Conservation (phyloP, 1,284 basidiomycete genomes). For the Ustilago trichophora region DNA sequence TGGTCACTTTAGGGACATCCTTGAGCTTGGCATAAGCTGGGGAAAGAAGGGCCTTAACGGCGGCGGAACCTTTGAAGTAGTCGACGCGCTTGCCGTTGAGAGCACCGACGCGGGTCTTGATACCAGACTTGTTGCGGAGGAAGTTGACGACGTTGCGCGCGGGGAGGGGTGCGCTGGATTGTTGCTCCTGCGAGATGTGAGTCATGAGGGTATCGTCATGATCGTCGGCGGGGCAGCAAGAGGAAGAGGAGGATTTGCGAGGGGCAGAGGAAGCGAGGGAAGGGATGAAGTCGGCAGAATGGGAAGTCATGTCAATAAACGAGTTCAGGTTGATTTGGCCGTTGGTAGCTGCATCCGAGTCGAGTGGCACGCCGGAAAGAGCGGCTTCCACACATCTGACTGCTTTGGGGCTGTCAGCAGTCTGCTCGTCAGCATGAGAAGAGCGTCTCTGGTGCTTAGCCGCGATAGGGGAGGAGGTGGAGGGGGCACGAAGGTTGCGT, state of each 20-base stretch:
- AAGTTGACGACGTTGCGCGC: slow-evolving; percentile 60
- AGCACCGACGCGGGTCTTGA: slow-evolving; percentile 88
- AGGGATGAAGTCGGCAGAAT: slow-evolving; percentile 17
- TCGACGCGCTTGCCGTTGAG: slow-evolving; percentile 94
- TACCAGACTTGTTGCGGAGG: slow-evolving; percentile 72
- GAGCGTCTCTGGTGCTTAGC: neutral
- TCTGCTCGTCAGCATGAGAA: neutral
- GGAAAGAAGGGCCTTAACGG: slow-evolving; percentile 87
- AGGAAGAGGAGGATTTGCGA: neutral
- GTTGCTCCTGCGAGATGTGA: slow-evolving; percentile 55
- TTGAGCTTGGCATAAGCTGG: slow-evolving; percentile 89
- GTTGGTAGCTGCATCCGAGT: slow-evolving; percentile 3
- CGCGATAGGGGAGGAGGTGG: neutral
- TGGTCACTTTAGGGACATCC: slow-evolving; percentile 72
- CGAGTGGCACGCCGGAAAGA: slow-evolving; percentile 1
- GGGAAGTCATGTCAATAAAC: slow-evolving; percentile 33
- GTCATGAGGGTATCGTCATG: neutral
- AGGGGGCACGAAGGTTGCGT: slow-evolving; percentile 24
- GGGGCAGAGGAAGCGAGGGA: neutral
- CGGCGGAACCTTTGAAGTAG: slow-evolving; percentile 83
- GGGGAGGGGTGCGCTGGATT: slow-evolving; percentile 55
- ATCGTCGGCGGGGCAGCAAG: slow-evolving; percentile 62
- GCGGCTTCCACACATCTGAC: neutral
- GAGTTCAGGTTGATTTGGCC: slow-evolving; percentile 19
- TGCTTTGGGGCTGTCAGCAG: too few relatives aligned